A percentile compares a stretch with the other conserved stretches of the same genome.
Conservation (phyloP, 208 protist genomes). For the Leishmania lainsoni region DNA sequence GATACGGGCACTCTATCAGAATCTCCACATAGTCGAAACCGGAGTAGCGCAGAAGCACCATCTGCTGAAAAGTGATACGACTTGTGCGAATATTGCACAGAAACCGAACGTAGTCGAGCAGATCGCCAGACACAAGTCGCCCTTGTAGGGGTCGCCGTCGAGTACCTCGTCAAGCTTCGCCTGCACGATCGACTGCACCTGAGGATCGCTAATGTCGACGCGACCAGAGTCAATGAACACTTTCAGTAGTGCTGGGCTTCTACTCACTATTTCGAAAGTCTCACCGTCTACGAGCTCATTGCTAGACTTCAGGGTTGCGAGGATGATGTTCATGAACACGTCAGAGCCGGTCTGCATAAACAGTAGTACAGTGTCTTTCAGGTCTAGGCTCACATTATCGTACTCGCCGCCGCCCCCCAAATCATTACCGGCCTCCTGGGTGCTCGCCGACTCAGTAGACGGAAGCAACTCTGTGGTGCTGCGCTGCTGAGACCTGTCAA, state of each 20-base stretch:
- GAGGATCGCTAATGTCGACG: constrained; percentile 57
- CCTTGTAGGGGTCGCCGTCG: constrained; percentile 42
- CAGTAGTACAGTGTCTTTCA: constrained; percentile 70
- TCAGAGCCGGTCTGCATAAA: constrained; percentile 71
- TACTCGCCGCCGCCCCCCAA: constrained; percentile 14
- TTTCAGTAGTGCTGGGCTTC: constrained; percentile 60
- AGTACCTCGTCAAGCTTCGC: constrained; percentile 71
- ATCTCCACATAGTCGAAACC: constrained; percentile 86
- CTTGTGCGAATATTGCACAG: constrained; percentile 62
- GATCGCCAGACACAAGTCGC: constrained; percentile 47
- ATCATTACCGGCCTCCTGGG: constrained; percentile 5
- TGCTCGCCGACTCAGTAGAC: constrained; percentile 19
- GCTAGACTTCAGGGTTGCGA: constrained; percentile 72
- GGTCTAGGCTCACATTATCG: constrained; percentile 60
- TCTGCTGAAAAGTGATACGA: constrained; percentile 63
- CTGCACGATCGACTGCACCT: constrained; percentile 69
- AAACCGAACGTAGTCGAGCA: constrained; percentile 65
- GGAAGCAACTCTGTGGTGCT: neutral
- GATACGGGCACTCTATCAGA: constrained; percentile 71
- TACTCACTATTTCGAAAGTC: constrained; percentile 55
- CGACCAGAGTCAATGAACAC: constrained; percentile 63
- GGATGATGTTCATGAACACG: constrained; percentile 84
- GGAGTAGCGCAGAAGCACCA: constrained; percentile 71
- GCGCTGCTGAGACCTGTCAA: constrained; percentile 20
- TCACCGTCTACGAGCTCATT: constrained; percentile 59